A percentile compares a stretch with the other conserved stretches of the same genome.
Evolutionary conservation across 179 eudicot genomes (phyloP).

Genomic region (Patellifolia procumbens): DNA sequence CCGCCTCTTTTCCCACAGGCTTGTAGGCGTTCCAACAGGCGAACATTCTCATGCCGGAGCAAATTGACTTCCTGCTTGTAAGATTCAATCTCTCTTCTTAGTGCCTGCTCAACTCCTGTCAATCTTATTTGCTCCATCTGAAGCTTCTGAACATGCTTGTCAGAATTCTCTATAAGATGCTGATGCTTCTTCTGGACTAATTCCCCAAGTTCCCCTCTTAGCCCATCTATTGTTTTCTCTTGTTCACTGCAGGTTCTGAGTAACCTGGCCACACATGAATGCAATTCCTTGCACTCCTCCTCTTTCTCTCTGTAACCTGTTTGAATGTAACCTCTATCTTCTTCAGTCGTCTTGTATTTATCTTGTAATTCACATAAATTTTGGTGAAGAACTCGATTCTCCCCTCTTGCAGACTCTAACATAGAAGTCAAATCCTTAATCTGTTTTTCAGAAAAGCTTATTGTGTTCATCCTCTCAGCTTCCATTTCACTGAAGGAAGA

Average conservation of each 20-base stretch:
- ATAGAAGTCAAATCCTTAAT: constrained; percentile 50
- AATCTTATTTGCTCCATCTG: constrained; percentile 78
- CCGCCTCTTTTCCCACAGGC: constrained; percentile 51
- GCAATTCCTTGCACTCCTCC: constrained; percentile 79
- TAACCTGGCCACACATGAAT: constrained; percentile 54
- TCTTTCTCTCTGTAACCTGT: constrained; percentile 63
- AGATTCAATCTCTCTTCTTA: constrained; percentile 81
- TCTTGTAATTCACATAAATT: constrained; percentile 52
- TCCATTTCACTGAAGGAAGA: constrained; percentile 63
- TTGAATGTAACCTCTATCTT: constrained; percentile 49
- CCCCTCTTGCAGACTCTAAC: constrained; percentile 56
- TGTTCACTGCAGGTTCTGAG: constrained; percentile 74
- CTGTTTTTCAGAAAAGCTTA: constrained; percentile 51
- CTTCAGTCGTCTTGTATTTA: constrained; percentile 54
- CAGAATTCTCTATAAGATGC: constrained; percentile 43
- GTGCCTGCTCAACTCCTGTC: constrained; percentile 71
- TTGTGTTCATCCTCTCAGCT: constrained; percentile 40
- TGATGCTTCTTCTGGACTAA: constrained; percentile 47
- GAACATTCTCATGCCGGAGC: constrained; percentile 77
- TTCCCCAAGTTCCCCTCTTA: constrained; percentile 58
- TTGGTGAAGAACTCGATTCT: constrained; percentile 57
- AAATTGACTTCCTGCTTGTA: constrained; percentile 61
- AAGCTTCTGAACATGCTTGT: constrained; percentile 56
- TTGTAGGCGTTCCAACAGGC: constrained; percentile 64
- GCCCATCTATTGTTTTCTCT: constrained; percentile 79